Percentiles rank a stretch among this genome's conserved stretches.
phyloP scores from a whole-genome alignment of 192 early-diverging fungal species.

The Backusella morwellensis region DNA sequence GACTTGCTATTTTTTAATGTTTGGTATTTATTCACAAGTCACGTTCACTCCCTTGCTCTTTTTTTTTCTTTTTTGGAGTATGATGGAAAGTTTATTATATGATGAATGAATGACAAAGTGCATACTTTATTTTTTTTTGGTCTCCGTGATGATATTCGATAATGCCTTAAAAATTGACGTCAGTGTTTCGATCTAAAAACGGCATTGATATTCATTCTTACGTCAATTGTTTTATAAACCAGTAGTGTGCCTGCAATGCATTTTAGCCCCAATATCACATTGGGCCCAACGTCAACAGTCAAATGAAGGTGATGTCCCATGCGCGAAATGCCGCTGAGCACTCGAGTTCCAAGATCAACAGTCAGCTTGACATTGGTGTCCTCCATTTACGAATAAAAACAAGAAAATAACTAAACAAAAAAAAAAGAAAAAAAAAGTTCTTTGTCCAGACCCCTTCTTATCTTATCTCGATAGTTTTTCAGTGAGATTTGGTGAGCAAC shows the following conservation, averaged over 20 bases:
- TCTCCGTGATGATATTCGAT: neutral
- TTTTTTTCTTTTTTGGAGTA: neutral
- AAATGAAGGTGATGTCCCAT: neutral
- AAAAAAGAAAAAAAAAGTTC: neutral
- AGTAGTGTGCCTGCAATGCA: neutral
- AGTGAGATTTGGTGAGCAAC: no score
- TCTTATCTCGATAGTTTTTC: neutral
- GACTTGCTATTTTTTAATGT: neutral
- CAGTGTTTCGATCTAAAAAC: neutral
- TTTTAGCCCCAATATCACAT: neutral
- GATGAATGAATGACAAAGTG: neutral
- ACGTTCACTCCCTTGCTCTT: neutral
- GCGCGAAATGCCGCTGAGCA: neutral
- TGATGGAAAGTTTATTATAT: neutral
- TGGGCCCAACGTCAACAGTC: constrained; percentile 3
- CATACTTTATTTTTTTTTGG: neutral
- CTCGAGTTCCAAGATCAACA: neutral
- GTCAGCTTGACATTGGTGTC: constrained; percentile 12
- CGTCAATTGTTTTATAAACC: constrained; percentile 12
- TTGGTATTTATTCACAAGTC: neutral
- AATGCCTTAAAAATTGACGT: constrained; percentile 12
- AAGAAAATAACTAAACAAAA: neutral
- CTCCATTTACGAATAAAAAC: neutral
- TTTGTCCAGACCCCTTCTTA: neutral
- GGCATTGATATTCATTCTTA: neutral